A percentile compares a stretch with the other conserved stretches of the same genome.
Evolutionary conservation across 352 stramenopile species (phyloP).

Genomic region (Stephanocyclus meneghinianus): DNA sequence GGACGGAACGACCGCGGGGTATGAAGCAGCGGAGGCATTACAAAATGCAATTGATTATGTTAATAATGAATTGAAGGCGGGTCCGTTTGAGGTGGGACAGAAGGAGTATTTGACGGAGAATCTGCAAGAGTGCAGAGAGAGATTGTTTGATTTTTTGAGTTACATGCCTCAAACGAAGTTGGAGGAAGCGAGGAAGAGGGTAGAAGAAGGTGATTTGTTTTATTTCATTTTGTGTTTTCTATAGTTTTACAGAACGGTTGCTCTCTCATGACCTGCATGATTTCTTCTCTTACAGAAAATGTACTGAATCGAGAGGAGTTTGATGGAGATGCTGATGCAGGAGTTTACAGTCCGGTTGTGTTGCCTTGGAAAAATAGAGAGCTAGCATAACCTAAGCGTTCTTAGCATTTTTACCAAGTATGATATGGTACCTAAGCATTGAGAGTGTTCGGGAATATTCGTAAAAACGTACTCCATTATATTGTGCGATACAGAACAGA

Average conservation of each 20-base stretch:
- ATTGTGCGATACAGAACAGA: no score
- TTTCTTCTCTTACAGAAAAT: slow-evolving; percentile 48
- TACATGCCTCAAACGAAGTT: slow-evolving; percentile 62
- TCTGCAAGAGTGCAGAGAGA: slow-evolving; percentile 49
- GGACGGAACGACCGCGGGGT: slow-evolving; percentile 48
- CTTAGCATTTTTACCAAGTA: no score
- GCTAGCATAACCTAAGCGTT: not conserved
- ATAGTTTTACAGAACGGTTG: not conserved
- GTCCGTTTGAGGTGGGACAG: slow-evolving; percentile 49
- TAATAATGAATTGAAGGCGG: slow-evolving; percentile 21
- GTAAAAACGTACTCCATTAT: no score
- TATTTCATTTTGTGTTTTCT: not conserved
- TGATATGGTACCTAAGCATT: no score
- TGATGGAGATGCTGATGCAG: slow-evolving; percentile 58
- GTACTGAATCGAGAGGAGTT: slow-evolving; percentile 68
- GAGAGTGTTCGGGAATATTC: no score
- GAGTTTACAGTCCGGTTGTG: slow-evolving; percentile 71
- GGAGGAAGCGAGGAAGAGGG: slow-evolving; percentile 49
- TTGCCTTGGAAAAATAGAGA: slow-evolving; percentile 64
- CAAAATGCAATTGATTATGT: slow-evolving; percentile 77
- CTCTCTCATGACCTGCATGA: not conserved
- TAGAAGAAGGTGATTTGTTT: slow-evolving; percentile 50
- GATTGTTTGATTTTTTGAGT: slow-evolving; percentile 62
- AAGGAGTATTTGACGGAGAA: slow-evolving; percentile 49
- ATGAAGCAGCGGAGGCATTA: slow-evolving; percentile 57